Evolutionary conservation across 306 rosid genomes (phyloP).

Genomic region (Quercus cerris): DNA sequence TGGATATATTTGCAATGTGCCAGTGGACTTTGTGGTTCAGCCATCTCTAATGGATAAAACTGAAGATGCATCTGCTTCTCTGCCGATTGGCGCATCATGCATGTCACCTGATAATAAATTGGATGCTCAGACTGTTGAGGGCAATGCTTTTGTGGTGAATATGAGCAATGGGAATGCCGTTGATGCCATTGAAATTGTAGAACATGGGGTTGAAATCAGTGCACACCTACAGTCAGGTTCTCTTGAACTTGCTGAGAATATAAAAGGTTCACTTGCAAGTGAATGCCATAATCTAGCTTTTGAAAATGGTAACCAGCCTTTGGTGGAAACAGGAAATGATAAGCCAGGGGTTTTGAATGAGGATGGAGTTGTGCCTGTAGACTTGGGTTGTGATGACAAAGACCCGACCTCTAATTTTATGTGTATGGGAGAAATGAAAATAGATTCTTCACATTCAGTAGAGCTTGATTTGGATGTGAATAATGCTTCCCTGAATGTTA

Average conservation of each 20-base stretch:
- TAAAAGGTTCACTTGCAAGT: slow-evolving; percentile 32
- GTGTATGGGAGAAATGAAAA: slow-evolving; percentile 34
- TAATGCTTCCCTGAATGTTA: slow-evolving; percentile 35
- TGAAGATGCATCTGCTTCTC: slow-evolving; percentile 41
- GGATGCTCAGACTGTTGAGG: slow-evolving; percentile 43
- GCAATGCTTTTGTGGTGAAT: slow-evolving; percentile 30
- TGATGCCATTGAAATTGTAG: slow-evolving; percentile 33
- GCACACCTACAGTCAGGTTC: slow-evolving; percentile 36
- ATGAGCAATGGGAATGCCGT: slow-evolving; percentile 27
- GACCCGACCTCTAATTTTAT: slow-evolving; percentile 32
- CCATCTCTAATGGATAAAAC: slow-evolving; percentile 35
- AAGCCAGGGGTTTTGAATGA: slow-evolving; percentile 35
- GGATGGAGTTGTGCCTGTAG: slow-evolving; percentile 41
- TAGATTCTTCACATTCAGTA: slow-evolving; percentile 34
- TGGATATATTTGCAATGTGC: slow-evolving; percentile 27
- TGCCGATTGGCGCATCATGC: slow-evolving; percentile 36
- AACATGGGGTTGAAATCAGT: slow-evolving; percentile 33
- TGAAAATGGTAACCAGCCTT: slow-evolving; percentile 35
- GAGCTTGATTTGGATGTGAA: slow-evolving; percentile 47
- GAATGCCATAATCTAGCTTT: slow-evolving; percentile 36
- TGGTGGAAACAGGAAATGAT: slow-evolving; percentile 40
- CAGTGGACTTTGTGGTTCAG: slow-evolving; percentile 26
- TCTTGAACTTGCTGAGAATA: slow-evolving; percentile 28
- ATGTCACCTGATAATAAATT: slow-evolving; percentile 37
- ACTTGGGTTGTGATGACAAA: slow-evolving; percentile 50